Evolutionary conservation across 192 early-diverging fungal genomes (phyloP), one percentile per base, ranked within the genome.

Genomic region (Dispira parvispora): DNA sequence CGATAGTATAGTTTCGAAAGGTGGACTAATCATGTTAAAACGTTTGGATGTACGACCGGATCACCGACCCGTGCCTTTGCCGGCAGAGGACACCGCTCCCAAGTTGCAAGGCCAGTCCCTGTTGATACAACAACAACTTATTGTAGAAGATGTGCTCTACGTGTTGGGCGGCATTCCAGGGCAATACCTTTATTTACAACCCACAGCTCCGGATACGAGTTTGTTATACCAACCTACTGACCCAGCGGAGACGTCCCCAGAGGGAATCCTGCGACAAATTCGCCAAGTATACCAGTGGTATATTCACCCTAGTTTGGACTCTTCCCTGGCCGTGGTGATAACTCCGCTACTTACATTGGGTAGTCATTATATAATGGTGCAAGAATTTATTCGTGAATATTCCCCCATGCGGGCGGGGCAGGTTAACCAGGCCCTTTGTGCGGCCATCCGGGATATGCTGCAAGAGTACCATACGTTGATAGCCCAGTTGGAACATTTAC

Each of bases 401-500:
- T 80, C 85, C 11, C 71, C 75, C 13, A 87, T 88, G 32, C 80
- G 86, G 28, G 90, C 87, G 54, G 96, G 96, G 3, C 81, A 84
- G 14, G 85, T 94, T 26, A 87, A 81, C 62, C 91, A 99, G 68
- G 94, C 96, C 0, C 80, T 99, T 0, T 87, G 85, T 63, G 88
- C 91, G 0, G 89, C 89, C 0, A 86, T 95, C 46, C 67, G 78
- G 14, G 73, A 57, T 25, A 63, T 98, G 42, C 61, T 89, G 32
- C 88, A 90, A 80, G 92, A 94, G 54, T 97, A 90, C 62, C 67
- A 87, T 14, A 70, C 86, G 16, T 66, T 94, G 20, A 80, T 99
- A 14, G 88, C 87, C 16, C 91, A 92, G 64, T 75, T 99, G 21
- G 96, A 99, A 66, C 88, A 86, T 62, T 85, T 91, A 52, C 88